Conservation (phyloP, 139 green algal species). For the Pseudopediastrum boryanum region DNA sequence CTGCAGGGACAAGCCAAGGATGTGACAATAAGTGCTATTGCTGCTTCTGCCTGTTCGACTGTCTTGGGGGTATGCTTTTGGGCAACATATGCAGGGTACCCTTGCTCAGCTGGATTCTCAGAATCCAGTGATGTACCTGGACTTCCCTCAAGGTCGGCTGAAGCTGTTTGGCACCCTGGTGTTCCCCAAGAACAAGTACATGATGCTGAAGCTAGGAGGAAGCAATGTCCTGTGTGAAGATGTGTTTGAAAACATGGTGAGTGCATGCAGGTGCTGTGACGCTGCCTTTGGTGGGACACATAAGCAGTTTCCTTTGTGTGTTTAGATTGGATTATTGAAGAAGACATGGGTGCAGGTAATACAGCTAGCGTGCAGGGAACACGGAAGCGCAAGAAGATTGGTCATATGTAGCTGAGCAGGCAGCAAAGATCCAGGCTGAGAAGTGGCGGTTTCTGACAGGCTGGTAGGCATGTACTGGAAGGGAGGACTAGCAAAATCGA, state of each 20-base stretch:
- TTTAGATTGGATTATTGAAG: neutral
- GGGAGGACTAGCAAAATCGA: no score
- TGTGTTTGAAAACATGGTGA: conserved; percentile 85
- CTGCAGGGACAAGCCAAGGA: no score
- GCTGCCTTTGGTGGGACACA: neutral
- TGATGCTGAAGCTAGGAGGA: conserved; percentile 65
- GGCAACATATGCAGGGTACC: conserved; percentile 58
- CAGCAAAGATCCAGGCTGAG: neutral
- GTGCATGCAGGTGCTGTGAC: neutral
- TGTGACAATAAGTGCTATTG: no score
- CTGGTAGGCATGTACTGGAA: no score
- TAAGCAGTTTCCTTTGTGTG: neutral
- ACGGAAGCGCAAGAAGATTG: neutral
- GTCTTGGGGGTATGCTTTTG: neutral
- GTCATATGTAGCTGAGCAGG: neutral
- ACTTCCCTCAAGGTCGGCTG: conserved; percentile 79
- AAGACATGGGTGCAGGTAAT: neutral
- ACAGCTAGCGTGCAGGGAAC: neutral
- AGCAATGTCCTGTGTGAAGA: conserved; percentile 80
- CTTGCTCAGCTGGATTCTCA: conserved; percentile 79
- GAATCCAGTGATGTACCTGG: conserved; percentile 88
- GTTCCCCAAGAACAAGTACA: conserved; percentile 81
- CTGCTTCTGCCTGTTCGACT: neutral
- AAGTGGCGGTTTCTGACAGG: neutral
- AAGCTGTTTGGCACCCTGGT: conserved; percentile 83